Percentiles rank a stretch among this genome's conserved stretches.
Evolutionary conservation across 1,284 basidiomycete genomes (phyloP).

Genomic region (Leccinum pachyderme): DNA sequence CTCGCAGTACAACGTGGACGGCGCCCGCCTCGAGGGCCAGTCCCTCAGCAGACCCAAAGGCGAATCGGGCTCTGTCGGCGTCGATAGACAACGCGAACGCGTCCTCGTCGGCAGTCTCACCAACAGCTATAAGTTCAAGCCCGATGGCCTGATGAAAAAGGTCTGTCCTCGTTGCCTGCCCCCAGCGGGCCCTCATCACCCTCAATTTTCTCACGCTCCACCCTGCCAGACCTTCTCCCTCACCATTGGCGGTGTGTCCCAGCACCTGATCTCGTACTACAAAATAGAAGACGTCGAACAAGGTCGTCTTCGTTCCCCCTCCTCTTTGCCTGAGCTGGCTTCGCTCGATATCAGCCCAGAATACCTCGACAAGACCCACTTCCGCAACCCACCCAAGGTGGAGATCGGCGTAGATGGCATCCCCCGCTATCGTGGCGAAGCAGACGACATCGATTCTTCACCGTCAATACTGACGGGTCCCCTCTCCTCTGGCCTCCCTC

Average conservation of each 20-base stretch:
- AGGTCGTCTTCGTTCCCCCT: conserved; percentile 85
- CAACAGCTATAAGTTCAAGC: conserved; percentile 89
- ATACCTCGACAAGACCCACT: conserved; percentile 88
- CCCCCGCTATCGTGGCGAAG: conserved; percentile 77
- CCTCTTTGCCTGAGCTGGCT: conserved; percentile 84
- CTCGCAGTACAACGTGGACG: conserved; percentile 33
- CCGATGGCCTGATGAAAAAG: conserved; percentile 93
- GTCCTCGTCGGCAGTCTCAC: conserved; percentile 86
- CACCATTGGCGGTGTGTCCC: conserved; percentile 80
- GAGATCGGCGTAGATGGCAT: conserved; percentile 82
- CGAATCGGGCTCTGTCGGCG: conserved; percentile 43
- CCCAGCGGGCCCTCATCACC: not conserved
- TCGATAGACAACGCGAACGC: conserved; percentile 75
- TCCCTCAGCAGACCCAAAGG: conserved; percentile 62
- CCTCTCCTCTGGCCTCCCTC: conserved; percentile 50
- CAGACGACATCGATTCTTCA: conserved; percentile 59
- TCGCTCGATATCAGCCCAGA: conserved; percentile 85
- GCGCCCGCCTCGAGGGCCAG: conserved; percentile 40
- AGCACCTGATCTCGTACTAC: conserved; percentile 97
- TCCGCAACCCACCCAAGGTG: conserved; percentile 86
- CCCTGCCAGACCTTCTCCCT: conserved; percentile 83
- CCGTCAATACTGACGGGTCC: conserved; percentile 48
- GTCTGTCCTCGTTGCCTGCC: conserved; percentile 42
- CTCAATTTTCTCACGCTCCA: conserved; percentile 22
- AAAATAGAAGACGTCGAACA: conserved; percentile 87